Conservation (phyloP, 805 yeast species). For the Yarrowia phangngaensis region DNA sequence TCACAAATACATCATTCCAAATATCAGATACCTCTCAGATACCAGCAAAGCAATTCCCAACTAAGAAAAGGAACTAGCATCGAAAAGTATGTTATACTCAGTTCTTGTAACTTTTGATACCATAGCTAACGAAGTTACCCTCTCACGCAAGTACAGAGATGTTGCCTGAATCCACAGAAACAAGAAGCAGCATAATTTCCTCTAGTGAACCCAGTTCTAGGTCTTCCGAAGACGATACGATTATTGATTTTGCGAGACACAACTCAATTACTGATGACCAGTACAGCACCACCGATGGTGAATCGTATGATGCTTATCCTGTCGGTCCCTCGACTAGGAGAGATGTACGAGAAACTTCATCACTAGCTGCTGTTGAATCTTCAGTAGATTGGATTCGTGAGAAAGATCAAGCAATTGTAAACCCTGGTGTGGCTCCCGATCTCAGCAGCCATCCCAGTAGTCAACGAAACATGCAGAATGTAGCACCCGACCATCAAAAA, state of each 20-base stretch:
- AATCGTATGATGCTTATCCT: slow-evolving; percentile 19
- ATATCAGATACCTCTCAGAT: too few relatives aligned
- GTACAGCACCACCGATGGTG: slow-evolving; percentile 21
- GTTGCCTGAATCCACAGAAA: slow-evolving; percentile 19
- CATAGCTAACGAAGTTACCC: too few relatives aligned
- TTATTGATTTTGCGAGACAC: slow-evolving; percentile 2
- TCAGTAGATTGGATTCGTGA: slow-evolving; percentile 23
- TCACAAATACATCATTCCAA: too few relatives aligned
- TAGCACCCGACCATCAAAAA: slow-evolving; percentile 20
- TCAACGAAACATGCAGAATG: neutral
- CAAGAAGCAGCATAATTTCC: slow-evolving; percentile 8
- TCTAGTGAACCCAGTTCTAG: slow-evolving; percentile 18
- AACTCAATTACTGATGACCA: slow-evolving; percentile 7
- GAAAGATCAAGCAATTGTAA: slow-evolving; percentile 14
- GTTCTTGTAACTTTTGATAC: too few relatives aligned
- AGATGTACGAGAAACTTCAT: slow-evolving; percentile 5
- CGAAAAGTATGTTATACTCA: too few relatives aligned
- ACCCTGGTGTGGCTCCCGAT: slow-evolving; percentile 21
- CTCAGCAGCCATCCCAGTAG: slow-evolving; percentile 5
- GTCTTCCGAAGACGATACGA: slow-evolving; percentile 18
- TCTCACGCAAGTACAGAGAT: too few relatives aligned
- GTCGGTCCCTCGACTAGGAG: slow-evolving; percentile 17
- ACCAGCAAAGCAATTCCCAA: too few relatives aligned
- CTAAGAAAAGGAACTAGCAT: too few relatives aligned
- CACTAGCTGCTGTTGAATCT: slow-evolving; percentile 13